Evolutionary conservation across 2,329 filamentous ascomycete species (phyloP).

Genomic region (Lachnellula occidentalis): DNA sequence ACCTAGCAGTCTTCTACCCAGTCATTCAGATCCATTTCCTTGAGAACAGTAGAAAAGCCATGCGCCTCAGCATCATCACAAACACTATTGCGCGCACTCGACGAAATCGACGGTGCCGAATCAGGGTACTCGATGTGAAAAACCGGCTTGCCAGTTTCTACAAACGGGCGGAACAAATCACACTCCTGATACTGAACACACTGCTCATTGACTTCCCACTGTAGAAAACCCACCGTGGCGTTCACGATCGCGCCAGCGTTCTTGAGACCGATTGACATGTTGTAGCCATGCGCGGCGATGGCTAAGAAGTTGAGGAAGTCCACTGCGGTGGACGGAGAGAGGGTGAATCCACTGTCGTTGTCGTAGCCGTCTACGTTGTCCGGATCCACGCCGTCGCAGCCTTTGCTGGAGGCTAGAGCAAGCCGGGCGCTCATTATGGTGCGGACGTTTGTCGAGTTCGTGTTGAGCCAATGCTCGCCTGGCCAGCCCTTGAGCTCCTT

Average conservation of each 20-base stretch:
- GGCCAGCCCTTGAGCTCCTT: conserved; percentile 55
- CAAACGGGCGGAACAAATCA: conserved; percentile 50
- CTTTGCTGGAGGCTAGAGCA: conserved; percentile 51
- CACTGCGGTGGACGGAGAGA: conserved; percentile 52
- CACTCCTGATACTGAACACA: conserved; percentile 59
- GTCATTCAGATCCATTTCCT: conserved; percentile 13
- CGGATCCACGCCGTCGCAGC: conserved; percentile 62
- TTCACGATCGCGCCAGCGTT: conserved; percentile 58
- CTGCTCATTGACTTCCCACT: conserved; percentile 67
- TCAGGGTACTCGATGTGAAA: conserved; percentile 68
- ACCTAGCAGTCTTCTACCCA: conserved; percentile 12
- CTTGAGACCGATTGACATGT: conserved; percentile 61
- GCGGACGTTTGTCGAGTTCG: conserved; percentile 51
- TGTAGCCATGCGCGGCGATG: conserved; percentile 44
- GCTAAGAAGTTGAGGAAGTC: conserved; percentile 57
- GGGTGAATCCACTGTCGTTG: conserved; percentile 57
- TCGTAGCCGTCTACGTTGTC: conserved; percentile 65
- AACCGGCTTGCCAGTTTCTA: conserved; percentile 57
- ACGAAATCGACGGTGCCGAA: not conserved
- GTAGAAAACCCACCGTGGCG: conserved; percentile 42
- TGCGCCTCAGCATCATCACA: conserved; percentile 2
- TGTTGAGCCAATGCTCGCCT: conserved; percentile 60
- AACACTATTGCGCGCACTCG: not conserved
- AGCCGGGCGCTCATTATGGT: conserved; percentile 59
- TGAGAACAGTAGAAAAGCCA: conserved; percentile 15